Evolutionary conservation across 331 rosid genomes (phyloP), one percentile per base, ranked within the genome.

Genomic region (Stylosanthes scabra): DNA sequence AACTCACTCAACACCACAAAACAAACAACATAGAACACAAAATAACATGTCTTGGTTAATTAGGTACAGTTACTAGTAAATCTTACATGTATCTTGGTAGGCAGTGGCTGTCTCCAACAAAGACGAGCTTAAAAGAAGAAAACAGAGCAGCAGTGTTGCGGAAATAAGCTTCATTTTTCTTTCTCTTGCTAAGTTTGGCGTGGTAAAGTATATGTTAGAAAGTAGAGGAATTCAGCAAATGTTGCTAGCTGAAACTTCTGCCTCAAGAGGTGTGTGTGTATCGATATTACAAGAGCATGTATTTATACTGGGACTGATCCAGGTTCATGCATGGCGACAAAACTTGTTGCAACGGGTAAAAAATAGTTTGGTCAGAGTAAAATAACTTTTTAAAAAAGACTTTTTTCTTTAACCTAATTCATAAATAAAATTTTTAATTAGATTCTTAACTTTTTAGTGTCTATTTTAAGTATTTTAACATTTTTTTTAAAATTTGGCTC

Each of bases 61-160:
- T 40, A 8, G 14, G 1, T 63, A 40, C 2, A 31, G 47, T 9
- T 6, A 8, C 39, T 29, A 58, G 27, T 66, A 52, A n/a, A 31
- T 28, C 78, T 72, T 81, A 87, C 95, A 10, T 54, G 84, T 59
- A 13, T 65, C 54, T 25, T 62, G 79, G 9, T 46, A 41, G 6
- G 86, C 88, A 46, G 66, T 77, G 50, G 78, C 77, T 42, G 70
- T 76, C 67, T 80, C 77, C 77, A 85, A 61, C 66, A 85, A 72
- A 12, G 81, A 81, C 74, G 74, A 79, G 86, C 80, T 55, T 11
- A 87, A 81, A 56, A 83, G 87, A 75, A 90, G 86, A 63, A 78
- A 81, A 71, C 84, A 86, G 2, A 85, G 47, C 8, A 86, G 80
- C 59, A 87, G 29, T 7, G 75, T 57, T 37, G 68, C 82, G 39